Evolutionary conservation across 805 yeast genomes (phyloP), one percentile per base, ranked within the genome.

Genomic region (Clavispora fructus): DNA sequence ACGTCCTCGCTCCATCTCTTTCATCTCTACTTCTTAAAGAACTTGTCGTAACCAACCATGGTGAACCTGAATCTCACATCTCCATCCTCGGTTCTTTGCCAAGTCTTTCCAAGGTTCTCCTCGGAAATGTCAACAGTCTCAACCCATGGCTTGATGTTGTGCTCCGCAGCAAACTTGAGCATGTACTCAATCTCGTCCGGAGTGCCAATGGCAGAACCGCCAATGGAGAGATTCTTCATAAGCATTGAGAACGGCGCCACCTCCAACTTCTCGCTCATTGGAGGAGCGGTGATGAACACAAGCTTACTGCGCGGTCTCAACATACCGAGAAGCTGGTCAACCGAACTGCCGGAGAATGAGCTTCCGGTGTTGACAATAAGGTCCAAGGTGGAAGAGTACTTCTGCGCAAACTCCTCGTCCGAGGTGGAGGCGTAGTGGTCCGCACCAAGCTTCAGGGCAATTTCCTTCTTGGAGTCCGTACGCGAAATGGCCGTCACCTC

Each of bases 401-500:
- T 52, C 23, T 33, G 39, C 2, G 25, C 45, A 29, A 52, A 71
- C 32, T 61, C 68, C 10, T 45, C 44, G 54, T 53, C 60, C 23
- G 42, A 48, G 9, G 58, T 53, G 19, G 55, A 53, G 12, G 52
- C 54, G 42, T 31, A 54, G 41, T 72, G 75, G 55, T 73, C 74
- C 13, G 83, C 84, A 31, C 86, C 87, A 43, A 81, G 62, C 47
- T 73, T 68, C 44, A 60, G 40, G 26, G 84, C 83, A 47, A 77
- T 80, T 14, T 62, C 76, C 53, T 69, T 75, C 67, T 82, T 82
- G 25, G 63, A 54, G 35, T 63, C 61, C 41, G 75, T 60, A 55
- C 85, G 74, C 7, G 84, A 77, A 53, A 82, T 65, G n/a, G 81
- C 80, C 44, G 68, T 69, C 17, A 80, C 84, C 48, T 79, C 82